A percentile compares a stretch with the other conserved stretches of the same genome.
Evolutionary conservation across 768 basidiomycete species (phyloP).

Genomic region (Trametes villosa): DNA sequence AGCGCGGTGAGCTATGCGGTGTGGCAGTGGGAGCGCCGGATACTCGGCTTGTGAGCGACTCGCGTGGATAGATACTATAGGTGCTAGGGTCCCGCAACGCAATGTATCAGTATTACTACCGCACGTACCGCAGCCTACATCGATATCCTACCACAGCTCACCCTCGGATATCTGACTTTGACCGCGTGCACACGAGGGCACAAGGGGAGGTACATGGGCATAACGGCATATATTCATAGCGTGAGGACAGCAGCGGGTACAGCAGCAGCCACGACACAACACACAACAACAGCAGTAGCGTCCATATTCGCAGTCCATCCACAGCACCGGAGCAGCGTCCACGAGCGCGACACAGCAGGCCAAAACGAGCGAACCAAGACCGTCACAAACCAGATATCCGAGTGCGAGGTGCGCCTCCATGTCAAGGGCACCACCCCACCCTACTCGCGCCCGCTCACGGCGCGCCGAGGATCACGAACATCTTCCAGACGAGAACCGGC

Average conservation of each 20-base stretch:
- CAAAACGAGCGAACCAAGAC: background rate
- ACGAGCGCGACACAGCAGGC: background rate
- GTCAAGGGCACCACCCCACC: too few species aligned
- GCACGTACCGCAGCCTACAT: background rate
- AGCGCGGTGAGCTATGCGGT: slow-evolving; percentile 89
- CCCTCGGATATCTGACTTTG: background rate
- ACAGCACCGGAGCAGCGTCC: background rate
- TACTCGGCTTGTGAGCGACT: slow-evolving; percentile 39
- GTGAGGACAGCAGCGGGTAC: background rate
- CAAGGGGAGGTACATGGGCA: background rate
- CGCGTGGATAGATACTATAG: background rate
- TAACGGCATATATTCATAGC: slow-evolving; percentile 4
- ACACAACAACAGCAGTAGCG: background rate
- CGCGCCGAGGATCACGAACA: too few species aligned
- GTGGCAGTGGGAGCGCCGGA: slow-evolving; percentile 82
- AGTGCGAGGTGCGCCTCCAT: too few species aligned
- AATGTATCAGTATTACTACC: slow-evolving; percentile 15
- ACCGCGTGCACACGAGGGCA: too few species aligned
- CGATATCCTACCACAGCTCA: slow-evolving; percentile 5
- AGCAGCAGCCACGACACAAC: background rate
- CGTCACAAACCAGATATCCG: background rate
- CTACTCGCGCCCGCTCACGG: background rate
- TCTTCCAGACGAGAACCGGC: background rate
- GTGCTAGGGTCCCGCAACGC: background rate
- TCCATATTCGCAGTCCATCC: too few species aligned